These are phyloP conservation scores for Paramecium sonneborni DNA, from an alignment of 73 alveolate genomes.

Conservation along the genomic window DNA sequence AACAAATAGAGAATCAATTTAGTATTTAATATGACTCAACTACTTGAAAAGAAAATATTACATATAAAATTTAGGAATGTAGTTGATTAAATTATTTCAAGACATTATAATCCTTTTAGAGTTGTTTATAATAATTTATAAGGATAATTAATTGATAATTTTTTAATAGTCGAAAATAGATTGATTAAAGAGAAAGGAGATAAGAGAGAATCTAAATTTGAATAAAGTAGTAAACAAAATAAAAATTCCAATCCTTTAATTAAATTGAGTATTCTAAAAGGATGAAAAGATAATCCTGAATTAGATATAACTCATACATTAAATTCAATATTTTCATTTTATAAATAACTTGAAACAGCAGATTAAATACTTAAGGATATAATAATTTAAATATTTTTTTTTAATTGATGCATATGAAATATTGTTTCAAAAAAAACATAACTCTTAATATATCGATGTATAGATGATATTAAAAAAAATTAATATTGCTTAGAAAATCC, in stretches of 20 bases:
- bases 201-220: not conserved
- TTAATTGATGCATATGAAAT: constrained; percentile 22
- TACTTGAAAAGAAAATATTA: not conserved
- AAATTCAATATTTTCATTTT: not conserved
- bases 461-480: not conserved
- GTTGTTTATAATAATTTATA: constrained; percentile 13
- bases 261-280: constrained; percentile 16
- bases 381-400: not conserved
- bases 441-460: not conserved
- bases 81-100: not conserved
- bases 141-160: constrained; percentile 19
- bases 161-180: not conserved
- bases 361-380: not conserved
- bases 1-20: not conserved
- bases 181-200: not conserved
- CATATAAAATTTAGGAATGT: not conserved
- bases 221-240: not conserved
- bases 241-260: not conserved
- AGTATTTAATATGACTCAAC: not conserved
- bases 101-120: constrained; percentile 32
- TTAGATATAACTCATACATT: not conserved
- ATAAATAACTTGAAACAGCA: not conserved
- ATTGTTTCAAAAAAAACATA: not conserved
- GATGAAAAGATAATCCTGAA: constrained; percentile 27
- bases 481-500: too few relatives aligned